Conservation (phyloP, 1,284 basidiomycete species). For the Malassezia pachydermatis region DNA sequence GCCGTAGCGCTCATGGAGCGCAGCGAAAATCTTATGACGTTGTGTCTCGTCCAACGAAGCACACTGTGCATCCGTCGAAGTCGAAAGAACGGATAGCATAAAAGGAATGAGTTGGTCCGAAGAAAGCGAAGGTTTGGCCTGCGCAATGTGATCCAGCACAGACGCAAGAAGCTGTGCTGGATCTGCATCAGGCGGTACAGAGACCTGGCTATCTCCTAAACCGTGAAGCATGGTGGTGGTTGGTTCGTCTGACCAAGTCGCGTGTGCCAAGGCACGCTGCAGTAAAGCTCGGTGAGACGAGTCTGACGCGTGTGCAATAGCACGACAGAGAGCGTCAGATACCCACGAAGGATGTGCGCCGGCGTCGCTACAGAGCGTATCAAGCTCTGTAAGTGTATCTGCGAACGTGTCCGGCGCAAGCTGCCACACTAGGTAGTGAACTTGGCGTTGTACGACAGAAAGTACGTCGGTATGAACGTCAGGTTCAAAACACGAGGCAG, state of each 20-base stretch:
- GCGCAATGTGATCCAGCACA: constrained; percentile 10
- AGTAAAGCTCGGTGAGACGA: background rate
- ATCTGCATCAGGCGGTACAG: constrained; percentile 3
- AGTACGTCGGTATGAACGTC: constrained; percentile 46
- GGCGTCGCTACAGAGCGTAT: constrained; percentile 3
- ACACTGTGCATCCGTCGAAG: background rate
- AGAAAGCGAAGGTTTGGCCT: background rate
- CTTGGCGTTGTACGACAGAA: constrained; percentile 61
- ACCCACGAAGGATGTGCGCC: background rate
- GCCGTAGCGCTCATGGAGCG: constrained; percentile 2
- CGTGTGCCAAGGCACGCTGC: constrained; percentile 2
- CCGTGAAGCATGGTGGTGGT: constrained; percentile 3
- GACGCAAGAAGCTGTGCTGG: background rate
- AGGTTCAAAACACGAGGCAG: background rate
- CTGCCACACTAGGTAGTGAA: constrained; percentile 12
- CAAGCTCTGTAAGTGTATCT: constrained; percentile 9
- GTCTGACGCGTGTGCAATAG: background rate
- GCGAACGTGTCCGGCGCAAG: constrained; percentile 1
- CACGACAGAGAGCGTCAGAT: background rate
- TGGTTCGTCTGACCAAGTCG: background rate
- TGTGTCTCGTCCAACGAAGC: background rate
- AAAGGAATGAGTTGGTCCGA: background rate
- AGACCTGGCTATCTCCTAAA: background rate
- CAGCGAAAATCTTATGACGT: constrained; percentile 3
- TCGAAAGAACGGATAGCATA: constrained; percentile 3